Evolutionary conservation across 208 protist species (phyloP).

Genomic region (Trypanosoma lewisi): DNA sequence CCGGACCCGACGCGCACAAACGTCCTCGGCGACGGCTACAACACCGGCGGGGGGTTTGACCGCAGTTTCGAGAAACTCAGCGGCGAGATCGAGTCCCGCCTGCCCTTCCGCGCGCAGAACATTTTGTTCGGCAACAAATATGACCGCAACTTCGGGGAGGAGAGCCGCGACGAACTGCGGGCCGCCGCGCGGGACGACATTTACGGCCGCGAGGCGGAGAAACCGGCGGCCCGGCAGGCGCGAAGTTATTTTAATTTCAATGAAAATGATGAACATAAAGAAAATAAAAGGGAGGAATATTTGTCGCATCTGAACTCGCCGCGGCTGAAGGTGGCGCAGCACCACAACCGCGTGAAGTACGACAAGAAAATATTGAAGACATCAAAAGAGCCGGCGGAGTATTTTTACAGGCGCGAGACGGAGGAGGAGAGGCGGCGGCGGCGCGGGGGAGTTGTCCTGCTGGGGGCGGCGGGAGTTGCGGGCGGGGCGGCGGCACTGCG

Average conservation of each 20-base stretch:
- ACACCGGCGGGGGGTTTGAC: conserved; percentile 64
- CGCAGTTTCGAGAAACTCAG: conserved; percentile 82
- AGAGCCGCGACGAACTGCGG: conserved; percentile 44
- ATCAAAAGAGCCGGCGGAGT: conserved; percentile 52
- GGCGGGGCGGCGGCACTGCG: background rate
- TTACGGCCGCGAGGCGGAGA: conserved; percentile 50
- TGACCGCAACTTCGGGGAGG: conserved; percentile 66
- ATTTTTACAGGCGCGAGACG: conserved; percentile 61
- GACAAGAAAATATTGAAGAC: conserved; percentile 73
- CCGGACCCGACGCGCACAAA: conserved; percentile 74
- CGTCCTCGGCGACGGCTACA: too few relatives aligned
- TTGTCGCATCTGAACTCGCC: conserved; percentile 61
- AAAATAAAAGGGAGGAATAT: too few relatives aligned
- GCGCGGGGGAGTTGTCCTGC: conserved; percentile 21
- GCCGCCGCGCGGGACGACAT: conserved; percentile 64
- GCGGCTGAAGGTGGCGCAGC: conserved; percentile 68
- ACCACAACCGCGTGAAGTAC: conserved; percentile 42
- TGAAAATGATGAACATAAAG: too few relatives aligned
- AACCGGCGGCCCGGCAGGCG: conserved; percentile 54
- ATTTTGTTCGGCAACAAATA: conserved; percentile 54
- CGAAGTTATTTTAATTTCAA: conserved; percentile 71
- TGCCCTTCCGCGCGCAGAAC: conserved; percentile 63
- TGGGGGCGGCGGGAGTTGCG: background rate
- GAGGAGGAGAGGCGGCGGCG: conserved; percentile 31
- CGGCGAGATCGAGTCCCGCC: conserved; percentile 49